A percentile compares a stretch with the other conserved stretches of the same genome.
Conservation (phyloP, 139 green algal genomes). For the Haematococcus sp. region DNA sequence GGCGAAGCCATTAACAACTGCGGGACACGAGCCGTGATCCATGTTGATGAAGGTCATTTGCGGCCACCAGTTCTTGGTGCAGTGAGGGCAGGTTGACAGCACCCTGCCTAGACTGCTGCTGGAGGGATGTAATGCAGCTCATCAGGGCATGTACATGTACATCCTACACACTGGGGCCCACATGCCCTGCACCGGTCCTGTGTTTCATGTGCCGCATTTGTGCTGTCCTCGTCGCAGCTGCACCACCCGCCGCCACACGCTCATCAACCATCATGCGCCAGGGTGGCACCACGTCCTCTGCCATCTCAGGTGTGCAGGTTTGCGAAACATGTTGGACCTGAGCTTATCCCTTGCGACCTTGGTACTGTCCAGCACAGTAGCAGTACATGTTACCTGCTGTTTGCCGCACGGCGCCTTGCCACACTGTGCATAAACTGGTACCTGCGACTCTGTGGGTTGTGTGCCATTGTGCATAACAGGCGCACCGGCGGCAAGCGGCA, state of each 20-base stretch:
- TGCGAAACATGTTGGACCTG: background rate
- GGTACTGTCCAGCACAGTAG: background rate
- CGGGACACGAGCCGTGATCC: too few species aligned
- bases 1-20: too few species aligned
- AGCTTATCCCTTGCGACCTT: background rate
- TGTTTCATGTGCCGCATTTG: too few species aligned
- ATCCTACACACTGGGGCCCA: too few species aligned
- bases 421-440: too few species aligned
- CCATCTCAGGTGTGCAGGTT: slow-evolving; percentile 9
- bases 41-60: too few species aligned
- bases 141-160: too few species aligned
- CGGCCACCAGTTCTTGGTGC: too few species aligned
- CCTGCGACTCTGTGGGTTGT: background rate
- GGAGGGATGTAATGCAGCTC: too few species aligned
- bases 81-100: too few species aligned
- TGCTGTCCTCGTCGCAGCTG: background rate
- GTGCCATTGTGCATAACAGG: background rate
- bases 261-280: slow-evolving; percentile 12
- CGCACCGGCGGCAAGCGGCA: background rate
- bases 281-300: slow-evolving; percentile 6
- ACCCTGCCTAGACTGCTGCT: too few species aligned
- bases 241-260: background rate
- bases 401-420: background rate
- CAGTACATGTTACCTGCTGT: background rate
- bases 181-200: too few species aligned